Base-by-base conservation (phyloP, 148 eudicot species). In the Dysphania ambrosioides region DNA sequence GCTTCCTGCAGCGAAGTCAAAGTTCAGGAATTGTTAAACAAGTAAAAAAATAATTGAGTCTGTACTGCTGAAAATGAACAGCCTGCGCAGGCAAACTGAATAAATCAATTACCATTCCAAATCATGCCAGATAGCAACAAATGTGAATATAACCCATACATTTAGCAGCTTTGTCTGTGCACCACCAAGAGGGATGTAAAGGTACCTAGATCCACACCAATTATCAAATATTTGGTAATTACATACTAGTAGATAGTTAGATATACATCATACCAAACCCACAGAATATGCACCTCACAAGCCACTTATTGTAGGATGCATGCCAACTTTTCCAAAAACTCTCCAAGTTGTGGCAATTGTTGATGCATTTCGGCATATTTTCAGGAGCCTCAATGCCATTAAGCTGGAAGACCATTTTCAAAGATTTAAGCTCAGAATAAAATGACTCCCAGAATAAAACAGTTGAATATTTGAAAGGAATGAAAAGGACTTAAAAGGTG, bases 101-200 rank as follows among this genome's bases (percentile, higher is more conserved):
- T 51, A 59, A 78, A 75, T 74, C 32, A 24, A 40, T 41, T 91
- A 94, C 98, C 98, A 94, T 75, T 94, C 97, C 35, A 94, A 82
- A 88, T 94, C 98, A 84, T 94, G 98, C 98, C 98, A 94, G 70
- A 94, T 75, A 65, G 98, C 98, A 58, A 94, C 98, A 83, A 91
- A 94, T 23, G 98, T 90, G 92, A 94, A 94, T 85, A 94, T 79
- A 73, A 92, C 93, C 98, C 98, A 94, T 47, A 91, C 88, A 82
- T 94, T 94, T 64, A 94, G 74, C 77, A 94, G 80, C 87, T 94
- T 94, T 72, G 84, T 88, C 68, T 75, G 78, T 75, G 97, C 82
- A 76, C 98, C 98, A 59, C 98, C 97, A 67, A 94, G 97, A 75
- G 98, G 98, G 71, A 94, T 94, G 82, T 94, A 94, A 77, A 94